A percentile compares a stretch with the other conserved stretches of the same genome.
Conservation (phyloP, 352 stramenopile species). For the Pythium brachiatum region DNA sequence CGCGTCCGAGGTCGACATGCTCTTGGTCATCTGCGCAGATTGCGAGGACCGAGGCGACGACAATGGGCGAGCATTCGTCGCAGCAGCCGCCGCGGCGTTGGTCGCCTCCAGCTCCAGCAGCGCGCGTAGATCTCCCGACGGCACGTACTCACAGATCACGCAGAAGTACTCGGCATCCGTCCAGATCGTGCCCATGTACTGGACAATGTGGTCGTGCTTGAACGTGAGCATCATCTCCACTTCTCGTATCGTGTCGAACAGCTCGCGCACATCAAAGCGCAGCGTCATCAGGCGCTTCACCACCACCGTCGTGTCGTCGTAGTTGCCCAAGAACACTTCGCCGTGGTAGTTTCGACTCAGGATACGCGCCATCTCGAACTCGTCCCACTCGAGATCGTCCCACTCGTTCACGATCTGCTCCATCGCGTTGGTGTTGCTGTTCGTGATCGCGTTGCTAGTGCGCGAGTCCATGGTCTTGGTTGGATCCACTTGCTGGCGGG, state of each 20-base stretch:
- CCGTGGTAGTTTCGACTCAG: slow-evolving; percentile 60
- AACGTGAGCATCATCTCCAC: slow-evolving; percentile 59
- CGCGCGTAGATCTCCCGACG: slow-evolving; percentile 48
- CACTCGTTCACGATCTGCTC: slow-evolving; percentile 31
- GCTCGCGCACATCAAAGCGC: slow-evolving; percentile 50
- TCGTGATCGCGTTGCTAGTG: slow-evolving; percentile 39
- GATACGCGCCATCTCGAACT: slow-evolving; percentile 60
- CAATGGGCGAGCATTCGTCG: neutral
- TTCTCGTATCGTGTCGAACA: slow-evolving; percentile 70
- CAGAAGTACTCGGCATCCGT: slow-evolving; percentile 57
- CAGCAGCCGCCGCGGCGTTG: slow-evolving; percentile 8
- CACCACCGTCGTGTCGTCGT: slow-evolving; percentile 53
- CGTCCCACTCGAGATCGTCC: slow-evolving; percentile 57
- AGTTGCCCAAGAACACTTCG: slow-evolving; percentile 64
- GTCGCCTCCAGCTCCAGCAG: slow-evolving; percentile 46
- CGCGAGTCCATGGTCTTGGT: slow-evolving; percentile 16
- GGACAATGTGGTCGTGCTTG: slow-evolving; percentile 65
- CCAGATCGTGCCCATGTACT: slow-evolving; percentile 73
- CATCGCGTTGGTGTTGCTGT: slow-evolving; percentile 13
- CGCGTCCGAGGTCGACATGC: neutral
- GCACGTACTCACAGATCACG: slow-evolving; percentile 68
- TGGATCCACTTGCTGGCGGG: slow-evolving; percentile 3
- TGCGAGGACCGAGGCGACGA: neutral
- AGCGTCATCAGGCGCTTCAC: slow-evolving; percentile 71
- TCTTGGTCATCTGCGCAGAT: neutral